phyloP scores from a whole-genome alignment of 2,329 filamentous ascomycete species.

The Ophiostoma quercus region DNA sequence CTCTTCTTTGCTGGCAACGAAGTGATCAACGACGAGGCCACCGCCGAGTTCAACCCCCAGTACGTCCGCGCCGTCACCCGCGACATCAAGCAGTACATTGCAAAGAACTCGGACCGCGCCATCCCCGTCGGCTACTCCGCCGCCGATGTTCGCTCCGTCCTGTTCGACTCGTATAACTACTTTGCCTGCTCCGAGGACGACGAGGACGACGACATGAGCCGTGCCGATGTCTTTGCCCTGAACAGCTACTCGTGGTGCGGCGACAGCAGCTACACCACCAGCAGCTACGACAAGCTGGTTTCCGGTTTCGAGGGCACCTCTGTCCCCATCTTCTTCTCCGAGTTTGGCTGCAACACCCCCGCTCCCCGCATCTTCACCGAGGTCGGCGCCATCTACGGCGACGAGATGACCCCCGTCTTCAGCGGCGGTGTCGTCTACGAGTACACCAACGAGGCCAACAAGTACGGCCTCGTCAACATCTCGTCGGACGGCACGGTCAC shows the following conservation, averaged over 20 bases:
- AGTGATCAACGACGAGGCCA: slow-evolving; percentile 63
- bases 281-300: slow-evolving; percentile 54
- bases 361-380: slow-evolving; percentile 71
- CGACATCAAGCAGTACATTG: slow-evolving; percentile 76
- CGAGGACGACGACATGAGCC: slow-evolving; percentile 54
- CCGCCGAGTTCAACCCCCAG: slow-evolving; percentile 57
- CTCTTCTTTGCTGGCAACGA: slow-evolving; percentile 76
- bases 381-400: slow-evolving; percentile 64
- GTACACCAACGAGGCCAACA: slow-evolving; percentile 65
- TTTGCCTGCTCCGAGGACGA: slow-evolving; percentile 59
- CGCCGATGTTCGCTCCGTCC: slow-evolving; percentile 67
- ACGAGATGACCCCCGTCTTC: slow-evolving; percentile 62
- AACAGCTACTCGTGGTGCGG: slow-evolving; percentile 68
- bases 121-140: slow-evolving; percentile 79
- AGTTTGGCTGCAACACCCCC: slow-evolving; percentile 72
- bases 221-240: slow-evolving; percentile 69
- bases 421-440: slow-evolving; percentile 79
- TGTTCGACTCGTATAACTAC: slow-evolving; percentile 72
- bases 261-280: slow-evolving; percentile 49
- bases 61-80: slow-evolving; percentile 71
- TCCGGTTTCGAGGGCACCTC: slow-evolving; percentile 59
- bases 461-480: slow-evolving; percentile 60
- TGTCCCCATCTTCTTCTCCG: slow-evolving; percentile 76
- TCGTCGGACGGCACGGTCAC: slow-evolving; percentile 52
- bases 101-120: slow-evolving; percentile 59